Conservation (phyloP, 306 rosid genomes). For the Cyamopsis tetragonoloba region DNA sequence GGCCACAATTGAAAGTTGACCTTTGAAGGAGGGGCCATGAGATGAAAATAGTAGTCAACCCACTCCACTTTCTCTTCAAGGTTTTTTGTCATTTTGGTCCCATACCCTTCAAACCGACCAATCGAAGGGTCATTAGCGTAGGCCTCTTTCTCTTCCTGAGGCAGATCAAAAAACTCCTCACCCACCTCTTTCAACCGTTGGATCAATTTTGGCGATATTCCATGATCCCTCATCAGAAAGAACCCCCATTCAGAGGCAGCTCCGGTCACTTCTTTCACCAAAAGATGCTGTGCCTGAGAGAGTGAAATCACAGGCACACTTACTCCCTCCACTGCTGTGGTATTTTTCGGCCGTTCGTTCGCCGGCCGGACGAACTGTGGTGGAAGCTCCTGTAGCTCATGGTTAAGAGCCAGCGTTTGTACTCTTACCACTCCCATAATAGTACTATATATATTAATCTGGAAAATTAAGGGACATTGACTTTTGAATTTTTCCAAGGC, state of each 20-base stretch:
- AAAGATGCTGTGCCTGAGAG: constrained; percentile 12
- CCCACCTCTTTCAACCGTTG: constrained; percentile 50
- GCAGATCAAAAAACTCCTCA: constrained; percentile 39
- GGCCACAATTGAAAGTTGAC: constrained; percentile 50
- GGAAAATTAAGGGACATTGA: no score
- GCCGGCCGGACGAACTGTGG: constrained; percentile 24
- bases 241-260: constrained; percentile 55
- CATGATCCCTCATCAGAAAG: constrained; percentile 51
- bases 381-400: constrained; percentile 29
- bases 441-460: no score
- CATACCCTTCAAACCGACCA: constrained; percentile 59
- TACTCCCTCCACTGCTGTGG: constrained; percentile 31
- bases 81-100: constrained; percentile 62
- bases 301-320: constrained; percentile 28
- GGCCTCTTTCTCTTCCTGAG: constrained; percentile 51
- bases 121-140: constrained; percentile 54
- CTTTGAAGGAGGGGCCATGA: constrained; percentile 49
- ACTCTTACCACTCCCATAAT: constrained; percentile 36
- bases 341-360: constrained; percentile 36
- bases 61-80: constrained; percentile 56
- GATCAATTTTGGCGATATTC: constrained; percentile 39
- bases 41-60: constrained; percentile 62
- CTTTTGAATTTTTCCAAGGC: no score
- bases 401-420: constrained; percentile 16
- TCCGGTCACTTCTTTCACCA: constrained; percentile 19